Evolutionary conservation across 2,329 filamentous ascomycete species (phyloP).

Genomic region (Colletotrichum viniferum): DNA sequence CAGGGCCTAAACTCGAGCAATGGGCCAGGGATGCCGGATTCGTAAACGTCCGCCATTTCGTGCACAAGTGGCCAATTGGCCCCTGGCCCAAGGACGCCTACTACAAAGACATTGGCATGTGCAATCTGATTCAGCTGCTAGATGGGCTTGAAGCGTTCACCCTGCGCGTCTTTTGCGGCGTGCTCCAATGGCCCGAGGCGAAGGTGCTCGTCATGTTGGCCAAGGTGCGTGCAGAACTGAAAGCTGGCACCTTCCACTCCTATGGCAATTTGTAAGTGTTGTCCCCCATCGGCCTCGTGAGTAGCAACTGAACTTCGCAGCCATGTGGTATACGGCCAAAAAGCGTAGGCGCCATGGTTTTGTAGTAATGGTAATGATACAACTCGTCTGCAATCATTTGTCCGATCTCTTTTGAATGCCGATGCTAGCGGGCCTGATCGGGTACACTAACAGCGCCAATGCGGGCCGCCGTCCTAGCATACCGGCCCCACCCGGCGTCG

Average conservation of each 20-base stretch:
- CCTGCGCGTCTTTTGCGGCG: slow-evolving; percentile 31
- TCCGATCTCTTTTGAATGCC: background rate
- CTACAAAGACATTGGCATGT: slow-evolving; percentile 25
- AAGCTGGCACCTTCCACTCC: slow-evolving; percentile 29
- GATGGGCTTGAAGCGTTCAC: slow-evolving; percentile 28
- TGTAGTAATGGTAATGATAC: background rate
- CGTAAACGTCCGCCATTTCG: slow-evolving; percentile 30
- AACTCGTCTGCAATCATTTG: background rate
- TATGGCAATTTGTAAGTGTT: slow-evolving; percentile 27
- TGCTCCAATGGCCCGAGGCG: slow-evolving; percentile 29
- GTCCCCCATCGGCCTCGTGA: background rate
- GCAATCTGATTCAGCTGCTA: slow-evolving; percentile 18
- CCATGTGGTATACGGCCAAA: slow-evolving; percentile 21
- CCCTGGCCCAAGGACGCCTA: slow-evolving; percentile 31
- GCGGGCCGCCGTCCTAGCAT: background rate
- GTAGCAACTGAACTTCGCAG: background rate
- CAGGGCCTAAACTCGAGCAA: slow-evolving; percentile 26
- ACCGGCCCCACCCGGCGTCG: background rate
- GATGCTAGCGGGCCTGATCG: background rate
- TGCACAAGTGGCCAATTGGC: slow-evolving; percentile 39
- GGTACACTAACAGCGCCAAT: background rate
- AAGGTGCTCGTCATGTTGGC: slow-evolving; percentile 32
- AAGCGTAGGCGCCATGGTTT: background rate
- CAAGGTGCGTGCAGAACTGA: slow-evolving; percentile 32
- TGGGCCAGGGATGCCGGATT: slow-evolving; percentile 42